phyloP scores from a whole-genome alignment of 2,329 filamentous ascomycete genomes.

The Ilyonectria mors-panacis region DNA sequence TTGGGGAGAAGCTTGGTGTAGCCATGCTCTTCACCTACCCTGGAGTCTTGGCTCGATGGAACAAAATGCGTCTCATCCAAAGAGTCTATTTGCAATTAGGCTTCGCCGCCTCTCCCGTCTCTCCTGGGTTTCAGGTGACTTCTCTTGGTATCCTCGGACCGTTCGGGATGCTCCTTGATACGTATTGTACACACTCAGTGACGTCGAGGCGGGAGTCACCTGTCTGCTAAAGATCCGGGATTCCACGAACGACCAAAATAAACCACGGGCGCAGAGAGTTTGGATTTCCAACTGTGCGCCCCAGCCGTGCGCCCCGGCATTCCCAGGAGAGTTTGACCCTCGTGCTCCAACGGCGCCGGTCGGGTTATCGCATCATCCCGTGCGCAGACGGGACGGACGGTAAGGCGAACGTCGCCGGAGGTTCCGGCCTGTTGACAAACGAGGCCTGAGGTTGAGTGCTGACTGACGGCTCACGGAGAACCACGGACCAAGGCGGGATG shows the following conservation, averaged over 20 bases:
- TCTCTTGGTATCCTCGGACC: slow-evolving; percentile 9
- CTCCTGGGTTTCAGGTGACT: slow-evolving; percentile 19
- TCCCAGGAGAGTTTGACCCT: neutral
- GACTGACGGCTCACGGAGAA: neutral
- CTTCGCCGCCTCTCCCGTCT: neutral
- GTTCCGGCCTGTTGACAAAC: slow-evolving; percentile 10
- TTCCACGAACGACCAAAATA: slow-evolving; percentile 1
- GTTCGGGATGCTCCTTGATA: slow-evolving; percentile 12
- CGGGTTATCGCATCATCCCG: slow-evolving; percentile 11
- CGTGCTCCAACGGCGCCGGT: slow-evolving; percentile 14
- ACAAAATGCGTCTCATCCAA: slow-evolving; percentile 13
- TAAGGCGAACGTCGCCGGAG: slow-evolving; percentile 8
- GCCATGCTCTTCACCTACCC: slow-evolving; percentile 4
- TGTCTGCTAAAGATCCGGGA: neutral
- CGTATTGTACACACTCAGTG: slow-evolving; percentile 1
- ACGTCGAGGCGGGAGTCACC: slow-evolving; percentile 11
- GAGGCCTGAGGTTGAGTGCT: neutral
- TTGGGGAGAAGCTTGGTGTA: neutral
- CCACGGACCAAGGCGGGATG: neutral
- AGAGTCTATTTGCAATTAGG: neutral
- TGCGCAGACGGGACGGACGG: slow-evolving; percentile 1
- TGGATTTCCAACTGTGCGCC: neutral
- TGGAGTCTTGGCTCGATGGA: slow-evolving; percentile 3
- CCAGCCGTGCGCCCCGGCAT: neutral
- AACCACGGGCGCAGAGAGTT: neutral